These are phyloP conservation scores for Entonaema liquescens DNA, from an alignment of 495 filamentous ascomycete species.

Conservation along the genomic window DNA sequence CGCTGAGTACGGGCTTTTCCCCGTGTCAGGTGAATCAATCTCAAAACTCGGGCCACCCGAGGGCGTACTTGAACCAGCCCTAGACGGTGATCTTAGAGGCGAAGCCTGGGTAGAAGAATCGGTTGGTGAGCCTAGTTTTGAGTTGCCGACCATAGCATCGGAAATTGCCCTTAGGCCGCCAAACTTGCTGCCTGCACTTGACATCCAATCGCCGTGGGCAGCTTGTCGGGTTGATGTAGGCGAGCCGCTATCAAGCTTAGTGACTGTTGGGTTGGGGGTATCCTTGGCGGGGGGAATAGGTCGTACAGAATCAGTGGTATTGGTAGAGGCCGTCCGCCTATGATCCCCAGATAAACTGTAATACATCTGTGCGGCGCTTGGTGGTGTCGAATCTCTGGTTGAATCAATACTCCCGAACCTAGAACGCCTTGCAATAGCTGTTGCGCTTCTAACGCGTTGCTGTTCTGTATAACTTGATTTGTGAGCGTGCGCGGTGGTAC, in stretches of 20 bases:
- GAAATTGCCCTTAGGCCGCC: slow-evolving; percentile 81
- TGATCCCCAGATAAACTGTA: slow-evolving; percentile 61
- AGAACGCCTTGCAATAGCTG: slow-evolving; percentile 74
- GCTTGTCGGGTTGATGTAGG: slow-evolving; percentile 60
- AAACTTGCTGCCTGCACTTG: slow-evolving; percentile 60
- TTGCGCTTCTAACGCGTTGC: slow-evolving; percentile 65
- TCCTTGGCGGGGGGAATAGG: slow-evolving; percentile 61
- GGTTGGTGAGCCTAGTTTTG: slow-evolving; percentile 60
- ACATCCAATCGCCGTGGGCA: slow-evolving; percentile 61
- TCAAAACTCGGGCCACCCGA: slow-evolving; percentile 84
- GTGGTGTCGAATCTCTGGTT: slow-evolving; percentile 51
- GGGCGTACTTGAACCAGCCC: slow-evolving; percentile 86
- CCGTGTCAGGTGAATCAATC: slow-evolving; percentile 73
- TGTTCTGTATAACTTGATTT: slow-evolving; percentile 80
- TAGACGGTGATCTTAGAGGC: slow-evolving; percentile 70
- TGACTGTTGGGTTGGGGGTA: slow-evolving; percentile 65
- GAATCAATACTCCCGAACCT: slow-evolving; percentile 78
- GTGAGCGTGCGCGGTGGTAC: slow-evolving; percentile 62
- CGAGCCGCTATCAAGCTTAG: slow-evolving; percentile 68
- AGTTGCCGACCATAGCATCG: slow-evolving; percentile 72
- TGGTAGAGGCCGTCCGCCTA: slow-evolving; percentile 60
- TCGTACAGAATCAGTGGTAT: slow-evolving; percentile 57
- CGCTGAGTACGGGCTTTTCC: slow-evolving; percentile 62
- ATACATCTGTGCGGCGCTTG: slow-evolving; percentile 66
- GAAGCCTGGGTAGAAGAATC: slow-evolving; percentile 71